Evolutionary conservation across 148 eudicot species (phyloP), one percentile per base, ranked within the genome.

Genomic region (Persicaria tinctoria): DNA sequence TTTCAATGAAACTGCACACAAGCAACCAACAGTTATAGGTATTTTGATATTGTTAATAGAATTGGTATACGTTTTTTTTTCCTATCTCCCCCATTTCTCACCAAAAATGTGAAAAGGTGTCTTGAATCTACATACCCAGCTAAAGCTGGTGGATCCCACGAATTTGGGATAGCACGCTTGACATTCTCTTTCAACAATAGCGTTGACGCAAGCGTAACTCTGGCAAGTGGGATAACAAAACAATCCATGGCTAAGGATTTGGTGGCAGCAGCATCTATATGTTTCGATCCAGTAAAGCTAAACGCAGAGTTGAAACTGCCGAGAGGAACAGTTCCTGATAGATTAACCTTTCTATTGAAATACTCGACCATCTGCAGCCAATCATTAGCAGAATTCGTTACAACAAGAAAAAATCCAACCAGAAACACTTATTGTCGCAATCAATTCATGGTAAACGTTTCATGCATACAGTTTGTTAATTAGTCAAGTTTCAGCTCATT

Each of bases 251-350:
- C 80, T 78, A 93, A 90, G 50, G 97, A 85, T 80, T 93, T 93
- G 68, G 93, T 89, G 60, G 89, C 76, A 56, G 89, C 89, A 68
- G 89, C 82, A 78, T 93, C 98, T 27, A 88, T 68, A 72, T 85
- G 84, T 85, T 86, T 89, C n/a, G 90, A 87, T 68, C 97, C 93
- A 63, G 95, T 88, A 78, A 83, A 91, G 81, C 91, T 93, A 79
- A 89, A 93, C 16, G 93, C 95, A 79, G 91, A 86, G 84, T 88
- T 93, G 89, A 93, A 93, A 86, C 93, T 82, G 78, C 98, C 98
- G 72, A 93, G 90, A 72, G 98, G 95, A 70, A 83, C 72, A 50
- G 76, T 76, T 46, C 83, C 95, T n/a, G 84, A 76, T 64, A 93
- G 80, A 78, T 85, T 82, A 23, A 91, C 90, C 73, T 81, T 91